Evolutionary conservation across 371 early-diverging fungal species (phyloP).

Genomic region (Syncephalastrum contaminatum): DNA sequence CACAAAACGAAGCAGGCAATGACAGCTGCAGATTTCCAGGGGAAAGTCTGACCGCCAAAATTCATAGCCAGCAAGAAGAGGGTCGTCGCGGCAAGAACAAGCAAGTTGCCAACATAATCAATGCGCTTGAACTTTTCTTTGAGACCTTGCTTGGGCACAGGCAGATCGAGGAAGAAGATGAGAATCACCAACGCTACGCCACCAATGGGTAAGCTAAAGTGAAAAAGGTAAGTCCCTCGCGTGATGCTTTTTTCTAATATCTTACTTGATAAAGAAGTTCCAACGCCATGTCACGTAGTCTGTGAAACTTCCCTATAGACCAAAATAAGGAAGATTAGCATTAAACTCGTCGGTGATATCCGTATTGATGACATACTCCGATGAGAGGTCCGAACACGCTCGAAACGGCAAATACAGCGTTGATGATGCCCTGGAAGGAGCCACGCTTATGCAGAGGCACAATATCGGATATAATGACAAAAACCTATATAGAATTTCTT

Average conservation of each 20-base stretch:
- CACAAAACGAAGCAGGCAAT: conserved; percentile 55
- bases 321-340: conserved; percentile 2
- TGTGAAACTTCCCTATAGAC: conserved; percentile 32
- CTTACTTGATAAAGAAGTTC: conserved; percentile 50
- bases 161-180: conserved; percentile 22
- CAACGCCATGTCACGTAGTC: conserved; percentile 44
- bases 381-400: conserved; percentile 48
- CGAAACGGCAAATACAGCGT: conserved; percentile 47
- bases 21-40: conserved; percentile 62
- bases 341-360: not conserved
- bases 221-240: conserved; percentile 2
- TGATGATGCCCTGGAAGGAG: conserved; percentile 56
- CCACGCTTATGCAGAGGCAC: conserved; percentile 56
- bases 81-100: conserved; percentile 34
- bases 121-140: conserved; percentile 36
- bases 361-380: conserved; percentile 29
- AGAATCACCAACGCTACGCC: conserved; percentile 35
- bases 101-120: conserved; percentile 33
- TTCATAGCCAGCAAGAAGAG: conserved; percentile 42
- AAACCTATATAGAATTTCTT: conserved; percentile 24
- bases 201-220: conserved; percentile 41
- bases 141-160: conserved; percentile 26
- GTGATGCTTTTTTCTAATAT: not conserved
- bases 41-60: conserved; percentile 44
- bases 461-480: conserved; percentile 65